Percentiles rank a stretch among this genome's conserved stretches.
These are phyloP conservation scores for Penicillium coffeae DNA, from an alignment of 495 filamentous ascomycete genomes.

Conservation along the genomic window DNA sequence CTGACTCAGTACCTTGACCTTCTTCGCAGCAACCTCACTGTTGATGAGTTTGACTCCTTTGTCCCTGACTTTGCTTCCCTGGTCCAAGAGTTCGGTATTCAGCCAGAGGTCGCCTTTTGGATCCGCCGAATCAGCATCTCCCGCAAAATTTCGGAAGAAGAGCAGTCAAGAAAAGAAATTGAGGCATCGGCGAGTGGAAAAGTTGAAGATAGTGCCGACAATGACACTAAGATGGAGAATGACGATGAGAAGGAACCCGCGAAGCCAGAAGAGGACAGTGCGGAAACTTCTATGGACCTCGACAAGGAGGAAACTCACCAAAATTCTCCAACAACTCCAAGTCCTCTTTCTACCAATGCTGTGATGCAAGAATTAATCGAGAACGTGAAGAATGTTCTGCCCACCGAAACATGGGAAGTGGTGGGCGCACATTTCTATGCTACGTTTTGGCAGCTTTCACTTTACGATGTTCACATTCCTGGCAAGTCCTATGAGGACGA, in stretches of 20 bases:
- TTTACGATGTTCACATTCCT: conserved; percentile 73
- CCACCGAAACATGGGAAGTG: conserved; percentile 58
- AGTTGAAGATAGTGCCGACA: conserved; percentile 19
- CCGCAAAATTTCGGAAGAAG: conserved; percentile 47
- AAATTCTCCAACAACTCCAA: conserved; percentile 9
- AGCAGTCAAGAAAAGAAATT: conserved; percentile 27
- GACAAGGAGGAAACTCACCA: conserved; percentile 28
- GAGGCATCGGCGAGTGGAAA: conserved; percentile 20
- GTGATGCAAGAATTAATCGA: conserved; percentile 74
- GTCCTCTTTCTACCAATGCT: conserved; percentile 57
- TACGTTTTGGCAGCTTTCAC: conserved; percentile 87
- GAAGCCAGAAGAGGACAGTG: conserved; percentile 9
- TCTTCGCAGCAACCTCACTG: conserved; percentile 70
- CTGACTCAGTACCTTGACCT: conserved; percentile 87
- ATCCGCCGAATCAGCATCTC: conserved; percentile 71
- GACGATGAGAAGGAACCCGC: conserved; percentile 20
- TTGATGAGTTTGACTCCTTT: conserved; percentile 72
- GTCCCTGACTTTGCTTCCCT: conserved; percentile 74
- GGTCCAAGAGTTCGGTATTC: conserved; percentile 74
- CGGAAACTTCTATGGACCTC: conserved; percentile 34
- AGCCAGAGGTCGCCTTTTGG: conserved; percentile 81
- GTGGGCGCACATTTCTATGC: conserved; percentile 77
- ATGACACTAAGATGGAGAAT: conserved; percentile 34
- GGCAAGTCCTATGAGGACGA: conserved; percentile 71
- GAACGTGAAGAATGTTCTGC: conserved; percentile 57